Evolutionary conservation across 805 yeast genomes (phyloP).

Genomic region (Kodamaea neixiangensis): DNA sequence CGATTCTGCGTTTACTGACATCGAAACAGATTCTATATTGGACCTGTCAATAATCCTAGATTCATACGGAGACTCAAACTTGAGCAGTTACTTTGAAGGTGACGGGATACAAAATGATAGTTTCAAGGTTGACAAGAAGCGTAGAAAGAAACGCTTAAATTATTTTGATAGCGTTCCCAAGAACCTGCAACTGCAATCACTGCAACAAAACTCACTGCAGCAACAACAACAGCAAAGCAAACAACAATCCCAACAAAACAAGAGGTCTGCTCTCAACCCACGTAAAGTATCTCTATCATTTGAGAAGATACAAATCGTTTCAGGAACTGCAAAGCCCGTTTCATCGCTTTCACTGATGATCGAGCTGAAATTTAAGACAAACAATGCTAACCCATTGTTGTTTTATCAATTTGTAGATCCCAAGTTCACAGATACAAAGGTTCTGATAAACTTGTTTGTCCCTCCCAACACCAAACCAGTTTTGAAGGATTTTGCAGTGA

Average conservation of each 20-base stretch:
- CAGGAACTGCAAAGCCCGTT: constrained; percentile 39
- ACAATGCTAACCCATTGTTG: constrained; percentile 45
- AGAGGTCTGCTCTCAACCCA: not conserved
- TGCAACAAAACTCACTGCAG: constrained; percentile 10
- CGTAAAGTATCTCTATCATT: constrained; percentile 16
- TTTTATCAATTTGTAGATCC: constrained; percentile 43
- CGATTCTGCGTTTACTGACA: constrained; percentile 47
- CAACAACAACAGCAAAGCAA: not conserved
- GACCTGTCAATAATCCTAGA: constrained; percentile 27
- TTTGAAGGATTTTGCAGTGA: constrained; percentile 24
- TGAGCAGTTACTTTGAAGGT: constrained; percentile 4
- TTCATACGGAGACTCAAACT: constrained; percentile 18
- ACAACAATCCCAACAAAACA: not conserved
- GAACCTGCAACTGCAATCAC: constrained; percentile 8
- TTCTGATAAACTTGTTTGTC: constrained; percentile 28
- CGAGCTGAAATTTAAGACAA: constrained; percentile 33
- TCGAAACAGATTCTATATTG: constrained; percentile 40
- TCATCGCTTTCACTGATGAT: constrained; percentile 32
- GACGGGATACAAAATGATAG: constrained; percentile 8
- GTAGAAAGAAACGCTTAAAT: constrained; percentile 20
- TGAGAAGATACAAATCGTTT: constrained; percentile 21
- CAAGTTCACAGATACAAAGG: constrained; percentile 12
- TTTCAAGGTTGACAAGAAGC: constrained; percentile 13
- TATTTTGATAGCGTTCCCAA: constrained; percentile 18
- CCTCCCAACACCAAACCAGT: constrained; percentile 35